These are phyloP conservation scores for Paramecium octaurelia DNA, from an alignment of 73 alveolate species.

Conservation along the genomic window DNA sequence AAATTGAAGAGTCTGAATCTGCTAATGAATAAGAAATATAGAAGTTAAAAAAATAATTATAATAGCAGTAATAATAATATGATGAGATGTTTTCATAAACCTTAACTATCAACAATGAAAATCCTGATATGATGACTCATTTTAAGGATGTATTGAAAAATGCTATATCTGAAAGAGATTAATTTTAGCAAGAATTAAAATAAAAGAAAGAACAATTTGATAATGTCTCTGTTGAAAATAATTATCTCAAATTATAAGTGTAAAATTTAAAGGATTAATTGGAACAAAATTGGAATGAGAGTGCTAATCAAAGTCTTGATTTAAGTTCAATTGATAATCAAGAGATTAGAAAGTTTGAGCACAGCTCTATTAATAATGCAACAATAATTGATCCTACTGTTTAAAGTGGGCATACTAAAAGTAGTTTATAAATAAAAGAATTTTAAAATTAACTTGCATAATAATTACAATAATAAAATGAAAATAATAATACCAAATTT, in stretches of 20 bases:
- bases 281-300: not conserved
- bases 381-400: not conserved
- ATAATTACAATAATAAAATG: not conserved
- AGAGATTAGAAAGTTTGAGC: not conserved
- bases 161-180: not conserved
- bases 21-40: not conserved
- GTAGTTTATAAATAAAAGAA: not conserved
- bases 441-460: not conserved
- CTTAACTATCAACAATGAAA: not conserved
- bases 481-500: not conserved
- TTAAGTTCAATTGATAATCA: not conserved
- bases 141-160: not conserved
- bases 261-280: not conserved
- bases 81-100: conserved; percentile 12
- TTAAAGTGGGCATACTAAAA: not conserved
- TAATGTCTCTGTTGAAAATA: not conserved
- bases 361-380: not conserved
- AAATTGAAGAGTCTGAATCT: not conserved
- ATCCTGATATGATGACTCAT: conserved; percentile 17
- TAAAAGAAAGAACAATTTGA: not conserved
- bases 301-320: not conserved
- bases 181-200: not conserved
- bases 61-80: not conserved
- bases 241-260: not conserved
- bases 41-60: not conserved